Conservation (phyloP, 1,284 basidiomycete genomes). For the Marasmius oreades region DNA sequence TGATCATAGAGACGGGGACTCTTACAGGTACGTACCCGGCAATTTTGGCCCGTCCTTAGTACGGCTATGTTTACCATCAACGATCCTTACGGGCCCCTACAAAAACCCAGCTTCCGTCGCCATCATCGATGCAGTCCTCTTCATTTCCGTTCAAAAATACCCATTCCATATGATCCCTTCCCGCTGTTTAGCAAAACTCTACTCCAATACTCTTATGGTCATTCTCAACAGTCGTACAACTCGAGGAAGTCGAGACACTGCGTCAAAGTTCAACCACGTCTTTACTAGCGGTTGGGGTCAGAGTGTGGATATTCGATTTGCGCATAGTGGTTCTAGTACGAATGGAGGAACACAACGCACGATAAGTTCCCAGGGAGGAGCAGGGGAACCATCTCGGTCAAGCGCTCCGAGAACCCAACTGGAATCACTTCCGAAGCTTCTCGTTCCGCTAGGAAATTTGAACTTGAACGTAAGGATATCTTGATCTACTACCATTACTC, state of each 20-base stretch:
- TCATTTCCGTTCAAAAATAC: conserved; percentile 3
- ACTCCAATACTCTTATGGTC: conserved; percentile 5
- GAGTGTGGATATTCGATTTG: background rate
- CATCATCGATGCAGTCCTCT: background rate
- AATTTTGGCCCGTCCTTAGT: too few relatives aligned
- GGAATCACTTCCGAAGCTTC: too few relatives aligned
- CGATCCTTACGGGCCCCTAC: background rate
- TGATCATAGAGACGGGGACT: conserved; percentile 1
- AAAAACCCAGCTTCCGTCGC: background rate
- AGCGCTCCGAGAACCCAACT: too few relatives aligned
- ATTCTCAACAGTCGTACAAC: conserved; percentile 5
- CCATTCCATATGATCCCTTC: conserved; percentile 4
- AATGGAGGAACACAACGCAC: background rate
- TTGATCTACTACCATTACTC: too few relatives aligned
- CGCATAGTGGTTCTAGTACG: background rate
- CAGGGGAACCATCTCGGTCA: background rate
- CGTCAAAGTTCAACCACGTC: background rate
- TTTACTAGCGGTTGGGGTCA: background rate
- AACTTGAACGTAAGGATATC: too few relatives aligned
- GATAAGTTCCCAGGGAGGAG: background rate
- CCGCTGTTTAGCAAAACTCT: conserved; percentile 4
- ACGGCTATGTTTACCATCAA: background rate
- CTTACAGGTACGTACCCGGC: background rate
- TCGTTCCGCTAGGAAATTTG: too few relatives aligned
- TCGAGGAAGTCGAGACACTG: background rate